Evolutionary conservation across 805 yeast species (phyloP), one percentile per base, ranked within the genome.

Genomic region (Saccharomycopsis lassenensis): DNA sequence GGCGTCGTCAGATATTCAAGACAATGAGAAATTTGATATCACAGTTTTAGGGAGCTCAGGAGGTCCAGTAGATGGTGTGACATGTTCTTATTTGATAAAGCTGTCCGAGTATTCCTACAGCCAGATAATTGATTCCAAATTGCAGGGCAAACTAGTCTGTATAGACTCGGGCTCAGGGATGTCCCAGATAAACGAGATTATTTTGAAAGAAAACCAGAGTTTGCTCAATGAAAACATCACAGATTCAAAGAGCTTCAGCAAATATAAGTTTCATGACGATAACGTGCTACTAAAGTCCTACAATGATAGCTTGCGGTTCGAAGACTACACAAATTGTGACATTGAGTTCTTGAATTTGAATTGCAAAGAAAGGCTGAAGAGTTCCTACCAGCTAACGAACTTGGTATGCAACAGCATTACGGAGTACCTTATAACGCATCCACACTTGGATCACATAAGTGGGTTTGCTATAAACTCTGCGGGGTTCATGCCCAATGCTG

Each of bases 131-230:
- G 46, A 58, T 4, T 41, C 45, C 7, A 31, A 51, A 10, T 36
- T 52, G 7, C 35, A 50, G 3, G 56, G 62, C 27, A 57, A 64
- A 17, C 47, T 79, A 5, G 41, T 84, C 2, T 70, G 78, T 31
- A 55, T 86, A 7, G 96, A 86, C 51, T 93, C 84, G 1, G 96
- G 96, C 1, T 61, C 79, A 2, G 87, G 94, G 1, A 45, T 80
- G 14, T 58, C 73, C 2, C 68, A 68, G 29, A 52, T 85, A 5
- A 51, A 69, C 1, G 73, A 72, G 8, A 55, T 68, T 5, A 45
- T 56, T 10, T 31, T 38, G 3, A 45, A 44, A 17, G 49, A 46
- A 34, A 35, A 33, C 17, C 14, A 22, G 10, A 21, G 11, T 12
- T 24, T 36, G 17, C 32, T 31, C 22, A 25, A 26, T 12, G 21